A percentile compares a stretch with the other conserved stretches of the same genome.
Evolutionary conservation across 1,139 yeast genomes (phyloP).

Genomic region (Zygoascus sp.): DNA sequence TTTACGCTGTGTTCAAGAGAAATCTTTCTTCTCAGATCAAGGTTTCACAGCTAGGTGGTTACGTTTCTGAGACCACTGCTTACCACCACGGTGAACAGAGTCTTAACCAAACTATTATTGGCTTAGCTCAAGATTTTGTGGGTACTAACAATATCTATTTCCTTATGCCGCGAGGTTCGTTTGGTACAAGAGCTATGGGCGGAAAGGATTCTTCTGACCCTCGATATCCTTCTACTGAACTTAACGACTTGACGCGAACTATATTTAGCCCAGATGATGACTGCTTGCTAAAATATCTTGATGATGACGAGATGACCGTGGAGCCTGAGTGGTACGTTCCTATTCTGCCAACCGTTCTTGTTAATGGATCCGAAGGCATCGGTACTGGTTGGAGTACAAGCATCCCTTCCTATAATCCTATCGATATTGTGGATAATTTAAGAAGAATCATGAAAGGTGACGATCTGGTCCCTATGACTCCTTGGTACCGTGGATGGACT

Average conservation of each 20-base stretch:
- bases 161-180: conserved; percentile 88
- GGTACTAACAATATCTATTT: conserved; percentile 88
- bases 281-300: conserved; percentile 70
- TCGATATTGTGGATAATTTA: conserved; percentile 72
- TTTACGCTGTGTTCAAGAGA: conserved; percentile 83
- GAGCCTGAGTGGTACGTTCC: conserved; percentile 98
- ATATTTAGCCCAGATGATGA: conserved; percentile 80
- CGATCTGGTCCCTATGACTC: conserved; percentile 67
- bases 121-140: conserved; percentile 90
- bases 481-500: conserved; percentile 97
- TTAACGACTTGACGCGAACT: conserved; percentile 67
- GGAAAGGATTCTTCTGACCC: conserved; percentile 99
- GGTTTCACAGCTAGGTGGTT: conserved; percentile 89
- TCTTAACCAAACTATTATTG: conserved; percentile 82
- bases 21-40: conserved; percentile 74
- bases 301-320: conserved; percentile 90
- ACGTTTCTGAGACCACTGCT: conserved; percentile 82
- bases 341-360: conserved; percentile 83
- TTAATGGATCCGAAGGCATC: conserved; percentile 96
- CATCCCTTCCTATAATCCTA: conserved; percentile 86
- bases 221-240: conserved; percentile 90
- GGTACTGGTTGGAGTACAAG: conserved; percentile 99
- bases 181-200: conserved; percentile 95
- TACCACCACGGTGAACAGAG: conserved; percentile 96
- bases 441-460: conserved; percentile 70